A percentile compares a stretch with the other conserved stretches of the same genome.
Evolutionary conservation across 2,329 filamentous ascomycete genomes (phyloP).

Genomic region (Purpureocillium takamizusanense): DNA sequence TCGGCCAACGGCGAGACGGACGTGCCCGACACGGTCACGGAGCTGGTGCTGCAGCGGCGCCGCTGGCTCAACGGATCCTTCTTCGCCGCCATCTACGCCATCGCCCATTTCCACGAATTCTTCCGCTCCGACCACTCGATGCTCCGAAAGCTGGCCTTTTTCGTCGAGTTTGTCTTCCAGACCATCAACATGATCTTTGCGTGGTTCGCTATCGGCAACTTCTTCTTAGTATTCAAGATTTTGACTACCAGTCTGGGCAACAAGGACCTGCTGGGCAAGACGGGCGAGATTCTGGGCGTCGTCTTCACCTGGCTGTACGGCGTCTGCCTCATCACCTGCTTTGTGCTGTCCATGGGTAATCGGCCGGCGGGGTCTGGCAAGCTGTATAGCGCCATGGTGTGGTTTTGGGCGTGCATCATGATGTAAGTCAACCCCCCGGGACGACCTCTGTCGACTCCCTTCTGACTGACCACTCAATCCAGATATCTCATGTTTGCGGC

Average conservation of each 20-base stretch:
- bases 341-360: conserved; percentile 90
- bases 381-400: conserved; percentile 95
- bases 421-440: conserved; percentile 42
- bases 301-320: conserved; percentile 96
- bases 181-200: conserved; percentile 96
- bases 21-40: conserved; percentile 86
- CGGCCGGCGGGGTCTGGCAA: conserved; percentile 87
- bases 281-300: conserved; percentile 73
- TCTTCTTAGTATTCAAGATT: conserved; percentile 98
- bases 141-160: conserved; percentile 78
- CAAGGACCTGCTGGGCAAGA: conserved; percentile 59
- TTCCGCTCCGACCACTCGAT: conserved; percentile 88
- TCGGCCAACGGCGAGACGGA: conserved; percentile 95
- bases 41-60: conserved; percentile 90
- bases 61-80: conserved; percentile 98
- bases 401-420: conserved; percentile 97
- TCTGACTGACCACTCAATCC: conserved; percentile 12
- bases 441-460: not conserved
- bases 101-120: conserved; percentile 93
- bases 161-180: conserved; percentile 90
- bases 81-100: conserved; percentile 92
- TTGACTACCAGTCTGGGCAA: conserved; percentile 77
- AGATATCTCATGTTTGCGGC: conserved; percentile 91
- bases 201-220: conserved; percentile 98
- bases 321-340: conserved; percentile 84